Percentiles rank a stretch among this genome's conserved stretches.
phyloP scores from a whole-genome alignment of 257 asterid genomes.

The Gentiana dahurica region DNA sequence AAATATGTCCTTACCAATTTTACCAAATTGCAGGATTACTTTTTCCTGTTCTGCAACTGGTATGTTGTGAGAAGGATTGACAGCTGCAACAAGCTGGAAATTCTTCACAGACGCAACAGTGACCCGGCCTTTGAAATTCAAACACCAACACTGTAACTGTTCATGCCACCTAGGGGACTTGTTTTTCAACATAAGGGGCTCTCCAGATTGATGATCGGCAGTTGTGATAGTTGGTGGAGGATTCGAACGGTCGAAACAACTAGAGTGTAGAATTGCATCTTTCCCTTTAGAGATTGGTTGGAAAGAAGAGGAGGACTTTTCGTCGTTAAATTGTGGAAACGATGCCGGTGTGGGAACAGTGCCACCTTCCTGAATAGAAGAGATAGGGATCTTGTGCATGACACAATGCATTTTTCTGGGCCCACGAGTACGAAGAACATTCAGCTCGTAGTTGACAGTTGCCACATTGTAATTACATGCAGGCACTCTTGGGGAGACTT shows the following conservation, averaged over 20 bases:
- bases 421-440: conserved; percentile 88
- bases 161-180: conserved; percentile 96
- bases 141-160: conserved; percentile 91
- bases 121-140: conserved; percentile 90
- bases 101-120: conserved; percentile 91
- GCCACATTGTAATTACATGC: conserved; percentile 55
- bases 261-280: conserved; percentile 18
- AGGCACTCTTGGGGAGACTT: conserved; percentile 75
- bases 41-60: conserved; percentile 69
- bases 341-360: conserved; percentile 72
- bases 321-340: conserved; percentile 33
- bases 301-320: conserved; percentile 20
- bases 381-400: conserved; percentile 63
- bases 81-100: conserved; percentile 83
- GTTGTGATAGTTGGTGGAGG: not conserved
- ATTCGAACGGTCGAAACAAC: conserved; percentile 20
- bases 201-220: conserved; percentile 9
- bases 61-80: conserved; percentile 43
- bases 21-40: conserved; percentile 83
- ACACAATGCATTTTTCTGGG: conserved; percentile 80
- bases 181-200: conserved; percentile 61
- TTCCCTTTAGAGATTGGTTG: conserved; percentile 20
- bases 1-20: conserved; percentile 89
- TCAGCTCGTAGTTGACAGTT: conserved; percentile 65
- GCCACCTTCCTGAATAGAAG: conserved; percentile 83